Conservation (phyloP, 306 rosid genomes). For the Citrullus colocynthis region DNA sequence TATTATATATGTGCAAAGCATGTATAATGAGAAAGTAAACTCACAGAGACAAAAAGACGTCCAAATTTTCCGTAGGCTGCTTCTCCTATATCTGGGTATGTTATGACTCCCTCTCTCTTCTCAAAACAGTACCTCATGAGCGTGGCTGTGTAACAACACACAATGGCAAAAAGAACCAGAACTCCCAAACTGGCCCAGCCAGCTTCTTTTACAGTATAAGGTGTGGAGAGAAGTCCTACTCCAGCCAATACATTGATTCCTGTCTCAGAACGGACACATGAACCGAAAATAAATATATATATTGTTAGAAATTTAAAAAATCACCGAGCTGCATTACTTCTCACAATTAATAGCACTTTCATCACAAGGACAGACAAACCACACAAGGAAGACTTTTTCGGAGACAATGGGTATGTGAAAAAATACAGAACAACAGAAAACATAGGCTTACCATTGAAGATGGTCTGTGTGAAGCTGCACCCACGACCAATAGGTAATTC, state of each 20-base stretch:
- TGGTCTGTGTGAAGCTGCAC: conserved; percentile 69
- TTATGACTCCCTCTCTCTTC: conserved; percentile 45
- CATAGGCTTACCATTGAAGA: conserved; percentile 47
- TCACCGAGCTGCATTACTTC: neutral
- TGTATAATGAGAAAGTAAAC: neutral
- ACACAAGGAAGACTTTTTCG: neutral
- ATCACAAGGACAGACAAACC: neutral
- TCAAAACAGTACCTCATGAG: conserved; percentile 71
- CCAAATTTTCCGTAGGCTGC: conserved; percentile 77
- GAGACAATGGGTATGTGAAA: neutral
- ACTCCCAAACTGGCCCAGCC: conserved; percentile 70
- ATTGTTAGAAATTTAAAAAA: neutral
- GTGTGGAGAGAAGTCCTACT: conserved; percentile 70
- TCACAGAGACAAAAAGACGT: conserved; percentile 54
- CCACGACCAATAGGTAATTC: conserved; percentile 48
- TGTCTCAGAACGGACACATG: conserved; percentile 14
- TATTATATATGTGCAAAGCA: neutral
- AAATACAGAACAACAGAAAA: neutral
- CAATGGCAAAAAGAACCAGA: conserved; percentile 43
- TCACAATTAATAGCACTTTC: neutral
- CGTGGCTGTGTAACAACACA: conserved; percentile 72
- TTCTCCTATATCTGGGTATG: conserved; percentile 76
- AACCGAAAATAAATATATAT: neutral
- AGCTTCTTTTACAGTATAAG: conserved; percentile 53
- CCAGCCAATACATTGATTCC: conserved; percentile 80